These are phyloP conservation scores for Capsella rubella DNA, from an alignment of 441 rosid species.

Conservation along the genomic window DNA sequence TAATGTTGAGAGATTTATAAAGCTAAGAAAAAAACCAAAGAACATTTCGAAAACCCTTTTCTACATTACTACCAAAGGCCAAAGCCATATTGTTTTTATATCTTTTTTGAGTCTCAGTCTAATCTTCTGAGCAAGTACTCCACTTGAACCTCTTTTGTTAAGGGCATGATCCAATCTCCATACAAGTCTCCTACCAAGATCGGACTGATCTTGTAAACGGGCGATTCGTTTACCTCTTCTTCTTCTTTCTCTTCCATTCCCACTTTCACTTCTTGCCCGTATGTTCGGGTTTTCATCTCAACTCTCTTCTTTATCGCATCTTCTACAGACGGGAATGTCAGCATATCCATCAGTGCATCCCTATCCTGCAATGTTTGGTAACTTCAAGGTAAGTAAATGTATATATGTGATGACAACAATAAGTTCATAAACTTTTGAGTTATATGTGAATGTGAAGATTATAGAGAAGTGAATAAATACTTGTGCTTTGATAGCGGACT, in stretches of 20 bases:
- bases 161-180: slow-evolving; percentile 93
- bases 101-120: slow-evolving; percentile 44
- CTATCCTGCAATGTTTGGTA: slow-evolving; percentile 55
- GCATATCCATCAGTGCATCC: slow-evolving; percentile 63
- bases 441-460: not conserved
- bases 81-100: not conserved
- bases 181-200: slow-evolving; percentile 75
- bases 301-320: slow-evolving; percentile 77
- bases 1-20: slow-evolving; percentile 4
- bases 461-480: slow-evolving; percentile 4
- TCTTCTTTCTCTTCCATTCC: slow-evolving; percentile 43
- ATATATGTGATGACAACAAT: not conserved
- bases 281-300: slow-evolving; percentile 72
- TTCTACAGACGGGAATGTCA: slow-evolving; percentile 76
- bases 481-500: slow-evolving; percentile 73
- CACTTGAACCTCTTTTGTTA: slow-evolving; percentile 94
- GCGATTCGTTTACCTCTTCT: slow-evolving; percentile 45
- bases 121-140: slow-evolving; percentile 82
- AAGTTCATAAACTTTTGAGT: not conserved
- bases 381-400: not conserved
- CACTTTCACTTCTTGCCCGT: slow-evolving; percentile 69
- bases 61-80: slow-evolving; percentile 25
- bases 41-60: not conserved
- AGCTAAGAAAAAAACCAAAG: not conserved
- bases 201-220: slow-evolving; percentile 76